phyloP scores from a whole-genome alignment of 2,329 filamentous ascomycete species.

The Epichloe scottii region DNA sequence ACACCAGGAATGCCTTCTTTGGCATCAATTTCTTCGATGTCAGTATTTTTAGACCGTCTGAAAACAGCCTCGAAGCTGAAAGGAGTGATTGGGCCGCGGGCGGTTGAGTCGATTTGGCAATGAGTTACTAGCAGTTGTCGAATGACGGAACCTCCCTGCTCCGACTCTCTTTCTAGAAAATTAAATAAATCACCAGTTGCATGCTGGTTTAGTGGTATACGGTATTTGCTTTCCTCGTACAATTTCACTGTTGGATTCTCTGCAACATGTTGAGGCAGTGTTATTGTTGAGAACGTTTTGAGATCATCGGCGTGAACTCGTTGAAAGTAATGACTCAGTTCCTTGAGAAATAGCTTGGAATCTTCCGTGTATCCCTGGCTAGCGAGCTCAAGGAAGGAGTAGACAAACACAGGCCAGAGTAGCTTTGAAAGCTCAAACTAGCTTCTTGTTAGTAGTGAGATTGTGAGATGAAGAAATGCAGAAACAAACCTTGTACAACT shows the following conservation, averaged over 20 bases:
- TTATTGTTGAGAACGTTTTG: slow-evolving; percentile 59
- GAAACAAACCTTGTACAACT: slow-evolving; percentile 70
- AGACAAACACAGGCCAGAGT: slow-evolving; percentile 88
- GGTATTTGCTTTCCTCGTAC: slow-evolving; percentile 79
- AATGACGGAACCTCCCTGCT: slow-evolving; percentile 67
- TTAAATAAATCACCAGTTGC: slow-evolving; percentile 74
- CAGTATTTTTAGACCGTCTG: slow-evolving; percentile 43
- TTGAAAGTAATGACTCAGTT: slow-evolving; percentile 58
- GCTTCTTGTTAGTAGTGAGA: background rate
- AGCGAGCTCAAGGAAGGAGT: slow-evolving; percentile 76
- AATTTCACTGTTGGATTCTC: slow-evolving; percentile 68
- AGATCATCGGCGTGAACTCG: slow-evolving; percentile 71
- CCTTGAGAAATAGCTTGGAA: slow-evolving; percentile 59
- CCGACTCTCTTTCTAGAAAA: slow-evolving; percentile 77
- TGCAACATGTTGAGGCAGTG: slow-evolving; percentile 62
- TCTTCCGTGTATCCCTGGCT: slow-evolving; percentile 59
- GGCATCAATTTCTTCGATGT: slow-evolving; percentile 50
- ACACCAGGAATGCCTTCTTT: slow-evolving; percentile 53
- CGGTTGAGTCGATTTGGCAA: slow-evolving; percentile 45
- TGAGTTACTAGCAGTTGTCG: slow-evolving; percentile 55
- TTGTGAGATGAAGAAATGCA: background rate
- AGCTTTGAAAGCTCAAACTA: slow-evolving; percentile 79
- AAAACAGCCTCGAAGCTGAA: slow-evolving; percentile 51
- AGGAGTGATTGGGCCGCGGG: slow-evolving; percentile 50
- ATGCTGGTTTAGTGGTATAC: slow-evolving; percentile 76